Conservation (phyloP, 2,329 filamentous ascomycete species). For the Aspergillus versicolor region DNA sequence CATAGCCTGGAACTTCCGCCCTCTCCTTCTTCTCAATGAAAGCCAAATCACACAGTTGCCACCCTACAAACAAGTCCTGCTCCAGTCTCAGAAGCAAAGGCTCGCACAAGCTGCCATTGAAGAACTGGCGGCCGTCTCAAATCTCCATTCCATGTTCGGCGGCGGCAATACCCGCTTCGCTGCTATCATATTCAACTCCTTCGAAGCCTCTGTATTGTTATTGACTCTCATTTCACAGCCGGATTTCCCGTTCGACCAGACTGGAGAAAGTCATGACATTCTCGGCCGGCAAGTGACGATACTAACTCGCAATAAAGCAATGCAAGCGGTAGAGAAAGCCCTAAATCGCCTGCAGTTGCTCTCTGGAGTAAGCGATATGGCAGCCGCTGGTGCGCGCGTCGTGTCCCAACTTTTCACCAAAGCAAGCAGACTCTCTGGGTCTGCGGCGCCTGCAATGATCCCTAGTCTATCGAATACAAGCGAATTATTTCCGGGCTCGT, state of each 20-base stretch:
- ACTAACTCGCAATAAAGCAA: background rate
- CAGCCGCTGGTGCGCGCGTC: conserved; percentile 5
- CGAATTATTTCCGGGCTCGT: background rate
- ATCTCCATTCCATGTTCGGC: conserved; percentile 4
- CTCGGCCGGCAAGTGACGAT: background rate
- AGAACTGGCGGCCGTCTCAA: background rate
- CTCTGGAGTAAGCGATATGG: conserved; percentile 7
- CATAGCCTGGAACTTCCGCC: conserved; percentile 8
- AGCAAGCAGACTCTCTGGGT: background rate
- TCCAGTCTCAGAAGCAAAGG: background rate
- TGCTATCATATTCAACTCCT: conserved; percentile 1
- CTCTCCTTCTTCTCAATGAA: background rate
- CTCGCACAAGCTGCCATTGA: conserved; percentile 1
- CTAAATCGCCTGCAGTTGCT: conserved; percentile 9
- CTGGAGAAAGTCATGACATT: background rate
- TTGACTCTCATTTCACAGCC: background rate
- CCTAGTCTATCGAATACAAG: background rate
- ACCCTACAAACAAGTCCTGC: conserved; percentile 2
- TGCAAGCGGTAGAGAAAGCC: conserved; percentile 7
- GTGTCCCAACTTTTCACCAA: conserved; percentile 6
- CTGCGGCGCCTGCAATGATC: background rate
- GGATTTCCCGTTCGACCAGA: background rate
- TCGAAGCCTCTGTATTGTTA: background rate
- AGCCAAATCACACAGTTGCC: background rate
- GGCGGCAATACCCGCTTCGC: conserved; percentile 1